Evolutionary conservation across 2,329 filamentous ascomycete species (phyloP).

Genomic region (Byssoonygena ceratinophila): DNA sequence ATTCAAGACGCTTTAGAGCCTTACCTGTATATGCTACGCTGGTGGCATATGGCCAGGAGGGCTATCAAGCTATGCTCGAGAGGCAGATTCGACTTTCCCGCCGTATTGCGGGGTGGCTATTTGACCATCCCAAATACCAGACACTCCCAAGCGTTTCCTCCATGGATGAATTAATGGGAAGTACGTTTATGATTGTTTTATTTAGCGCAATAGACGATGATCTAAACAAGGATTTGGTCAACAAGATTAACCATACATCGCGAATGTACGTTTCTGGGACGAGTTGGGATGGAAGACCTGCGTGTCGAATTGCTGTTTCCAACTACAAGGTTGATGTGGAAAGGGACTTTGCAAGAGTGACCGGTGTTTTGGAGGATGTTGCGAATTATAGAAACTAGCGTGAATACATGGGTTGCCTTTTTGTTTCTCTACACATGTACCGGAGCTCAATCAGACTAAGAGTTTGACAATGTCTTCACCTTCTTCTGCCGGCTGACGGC

Average conservation of each 20-base stretch:
- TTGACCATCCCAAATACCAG: constrained; percentile 52
- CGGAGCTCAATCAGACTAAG: not conserved
- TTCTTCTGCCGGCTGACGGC: constrained; percentile 39
- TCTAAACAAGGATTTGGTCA: constrained; percentile 57
- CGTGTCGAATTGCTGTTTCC: constrained; percentile 72
- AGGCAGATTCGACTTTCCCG: constrained; percentile 64
- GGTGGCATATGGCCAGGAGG: constrained; percentile 58
- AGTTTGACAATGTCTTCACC: constrained; percentile 21
- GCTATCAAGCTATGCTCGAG: constrained; percentile 58
- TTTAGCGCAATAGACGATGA: constrained; percentile 59
- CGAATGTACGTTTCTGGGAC: constrained; percentile 78
- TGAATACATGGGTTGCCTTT: not conserved
- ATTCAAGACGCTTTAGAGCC: constrained; percentile 81
- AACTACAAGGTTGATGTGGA: constrained; percentile 69
- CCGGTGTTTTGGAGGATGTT: constrained; percentile 49
- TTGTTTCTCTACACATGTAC: not conserved
- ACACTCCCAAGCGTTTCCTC: constrained; percentile 46
- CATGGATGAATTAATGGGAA: constrained; percentile 38
- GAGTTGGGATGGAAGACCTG: constrained; percentile 60
- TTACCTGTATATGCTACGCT: constrained; percentile 80
- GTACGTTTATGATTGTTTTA: constrained; percentile 60
- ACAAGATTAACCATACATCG: constrained; percentile 60
- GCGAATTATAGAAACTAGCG: constrained; percentile 21
- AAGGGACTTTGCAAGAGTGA: constrained; percentile 56
- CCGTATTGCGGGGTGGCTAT: constrained; percentile 53